Percentiles rank a stretch among this genome's conserved stretches.
Evolutionary conservation across 305 asterid species (phyloP).

Genomic region (Salvia sclarea): DNA sequence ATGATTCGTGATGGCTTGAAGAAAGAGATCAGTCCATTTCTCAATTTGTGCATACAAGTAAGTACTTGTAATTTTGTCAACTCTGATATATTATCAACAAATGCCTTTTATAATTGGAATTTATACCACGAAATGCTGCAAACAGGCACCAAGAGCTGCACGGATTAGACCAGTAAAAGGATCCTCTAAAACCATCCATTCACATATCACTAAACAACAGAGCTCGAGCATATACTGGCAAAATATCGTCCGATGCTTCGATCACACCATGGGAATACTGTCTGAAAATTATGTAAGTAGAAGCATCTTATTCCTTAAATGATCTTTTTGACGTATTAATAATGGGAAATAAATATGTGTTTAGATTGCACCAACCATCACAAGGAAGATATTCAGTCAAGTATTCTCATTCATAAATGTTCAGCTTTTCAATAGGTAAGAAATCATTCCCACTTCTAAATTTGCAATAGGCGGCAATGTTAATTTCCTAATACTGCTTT

Average conservation of each 20-base stretch:
- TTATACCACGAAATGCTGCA: constrained; percentile 31
- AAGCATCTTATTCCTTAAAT: constrained; percentile 28
- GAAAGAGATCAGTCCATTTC: constrained; percentile 85
- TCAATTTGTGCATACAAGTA: constrained; percentile 85
- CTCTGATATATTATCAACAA: constrained; percentile 7
- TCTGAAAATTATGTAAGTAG: constrained; percentile 67
- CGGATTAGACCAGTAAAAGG: constrained; percentile 80
- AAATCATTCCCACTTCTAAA: constrained; percentile 28
- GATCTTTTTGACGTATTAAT: not conserved
- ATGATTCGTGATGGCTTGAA: constrained; percentile 84
- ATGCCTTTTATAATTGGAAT: constrained; percentile 22
- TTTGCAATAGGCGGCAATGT: constrained; percentile 23
- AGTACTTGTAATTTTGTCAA: constrained; percentile 33
- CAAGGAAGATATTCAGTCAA: constrained; percentile 84
- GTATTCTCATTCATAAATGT: constrained; percentile 95
- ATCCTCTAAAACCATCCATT: constrained; percentile 63
- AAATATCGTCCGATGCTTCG: constrained; percentile 68
- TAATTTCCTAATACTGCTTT: constrained; percentile 23
- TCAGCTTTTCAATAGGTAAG: constrained; percentile 93
- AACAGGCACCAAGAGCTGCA: constrained; percentile 92
- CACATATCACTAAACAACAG: constrained; percentile 70
- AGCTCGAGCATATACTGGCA: constrained; percentile 86
- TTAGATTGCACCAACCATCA: constrained; percentile 74
- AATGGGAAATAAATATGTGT: constrained; percentile 27
- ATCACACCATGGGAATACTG: constrained; percentile 65